Base-by-base conservation (phyloP, 2,329 filamentous ascomycete genomes). In the Neopestalotiopsis rosae region DNA sequence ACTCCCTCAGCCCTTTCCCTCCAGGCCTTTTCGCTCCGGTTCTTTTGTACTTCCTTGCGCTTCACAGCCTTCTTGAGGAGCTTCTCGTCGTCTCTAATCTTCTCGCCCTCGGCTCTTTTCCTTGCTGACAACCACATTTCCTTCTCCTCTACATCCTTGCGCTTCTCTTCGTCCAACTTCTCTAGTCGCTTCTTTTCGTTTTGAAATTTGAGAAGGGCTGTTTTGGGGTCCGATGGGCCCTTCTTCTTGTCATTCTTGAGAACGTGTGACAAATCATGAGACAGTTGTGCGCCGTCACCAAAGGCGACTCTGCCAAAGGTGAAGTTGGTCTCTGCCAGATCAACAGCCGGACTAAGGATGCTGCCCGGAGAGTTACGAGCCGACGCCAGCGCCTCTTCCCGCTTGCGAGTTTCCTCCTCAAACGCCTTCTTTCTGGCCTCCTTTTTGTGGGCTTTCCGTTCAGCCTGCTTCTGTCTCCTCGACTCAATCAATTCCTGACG, bases 1-100 rank as follows among this genome's bases (percentile, higher is more conserved):
- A 98, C 90, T 38, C 91, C 91, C 34, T 92, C 89, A 52, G 89
- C 83, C 63, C 93, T 87, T 68, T 94, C 92, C 61, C 84, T 87
- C 93, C 96, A 98, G 77, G 96, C 94, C 78, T 92, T 91, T 79
- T 94, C 94, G 78, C 93, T 97, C 89, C 96, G 97, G 82, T 91
- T 92, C 89, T 98, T 98, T 66, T 88, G 85, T 73, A 91, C 90
- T 76, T 98, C 94, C 84, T 97, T 97, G 73, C 95, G 91, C 87
- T 98, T 98, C 73, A 98, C 85, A 0, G 95, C 93, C 86, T 97
- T 98, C 86, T 97, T 98, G 34, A 99, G 87, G 68, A 97, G 83
- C 61, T 88, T 90, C 71, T 94, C 94, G 79, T 97, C 94, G 77
- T 98, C 94, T 70, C 88, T 90, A 42, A 98, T 91, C 78, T 94